A percentile compares a stretch with the other conserved stretches of the same genome.
These are phyloP conservation scores for Myrica gale DNA, from an alignment of 306 rosid species.

Conservation along the genomic window DNA sequence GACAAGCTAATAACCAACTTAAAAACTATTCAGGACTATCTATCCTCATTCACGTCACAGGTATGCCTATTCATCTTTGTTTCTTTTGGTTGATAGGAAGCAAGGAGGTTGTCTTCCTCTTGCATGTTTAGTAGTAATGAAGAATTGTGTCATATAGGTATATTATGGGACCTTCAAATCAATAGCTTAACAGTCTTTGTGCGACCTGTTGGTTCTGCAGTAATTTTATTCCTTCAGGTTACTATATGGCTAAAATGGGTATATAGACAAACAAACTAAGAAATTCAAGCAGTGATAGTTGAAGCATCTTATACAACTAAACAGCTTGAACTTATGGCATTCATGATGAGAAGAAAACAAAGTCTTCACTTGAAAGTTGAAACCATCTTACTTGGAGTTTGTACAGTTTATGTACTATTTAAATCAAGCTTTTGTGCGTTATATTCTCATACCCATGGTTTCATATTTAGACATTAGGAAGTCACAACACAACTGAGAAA, in stretches of 20 bases:
- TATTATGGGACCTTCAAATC: not conserved
- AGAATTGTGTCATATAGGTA: not conserved
- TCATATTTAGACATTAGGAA: too few species aligned
- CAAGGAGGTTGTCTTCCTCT: not conserved
- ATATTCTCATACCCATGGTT: not conserved
- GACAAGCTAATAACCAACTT: constrained; percentile 72
- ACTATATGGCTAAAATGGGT: not conserved
- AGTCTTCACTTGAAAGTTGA: not conserved
- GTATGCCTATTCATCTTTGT: constrained; percentile 35
- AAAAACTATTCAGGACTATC: constrained; percentile 89
- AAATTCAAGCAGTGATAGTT: not conserved
- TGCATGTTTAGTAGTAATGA: not conserved
- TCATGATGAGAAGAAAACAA: not conserved
- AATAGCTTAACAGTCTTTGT: not conserved
- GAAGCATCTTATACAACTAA: not conserved
- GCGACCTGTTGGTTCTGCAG: not conserved
- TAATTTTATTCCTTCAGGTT: not conserved
- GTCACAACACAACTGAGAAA: not conserved
- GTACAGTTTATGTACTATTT: not conserved
- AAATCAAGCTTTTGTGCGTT: not conserved
- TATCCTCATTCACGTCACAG: constrained; percentile 89
- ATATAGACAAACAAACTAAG: not conserved
- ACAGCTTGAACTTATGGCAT: not conserved
- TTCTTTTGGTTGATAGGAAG: constrained; percentile 9
- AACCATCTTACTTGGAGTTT: not conserved